Conservation (phyloP, 306 rosid genomes). For the Albizia julibrissin region DNA sequence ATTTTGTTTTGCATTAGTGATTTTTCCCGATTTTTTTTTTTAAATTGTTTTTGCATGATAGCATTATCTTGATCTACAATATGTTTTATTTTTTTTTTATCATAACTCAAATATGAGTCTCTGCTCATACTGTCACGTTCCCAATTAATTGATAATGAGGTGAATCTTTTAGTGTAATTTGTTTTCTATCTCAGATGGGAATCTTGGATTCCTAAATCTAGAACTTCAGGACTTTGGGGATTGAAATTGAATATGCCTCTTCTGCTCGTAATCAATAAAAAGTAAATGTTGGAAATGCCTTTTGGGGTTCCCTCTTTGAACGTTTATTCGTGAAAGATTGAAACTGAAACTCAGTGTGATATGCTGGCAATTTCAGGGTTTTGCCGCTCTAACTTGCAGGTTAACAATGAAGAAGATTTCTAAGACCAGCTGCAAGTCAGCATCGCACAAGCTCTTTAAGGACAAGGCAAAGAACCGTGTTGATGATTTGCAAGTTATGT, state of each 20-base stretch:
- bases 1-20: slow-evolving; percentile 15
- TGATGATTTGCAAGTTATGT: slow-evolving; percentile 78
- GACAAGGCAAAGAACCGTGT: slow-evolving; percentile 89
- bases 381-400: slow-evolving; percentile 26
- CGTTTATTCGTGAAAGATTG: slow-evolving; percentile 19
- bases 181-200: slow-evolving; percentile 9
- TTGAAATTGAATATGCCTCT: slow-evolving; percentile 31
- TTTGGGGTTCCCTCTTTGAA: slow-evolving; percentile 1
- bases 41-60: background rate
- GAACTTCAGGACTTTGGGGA: slow-evolving; percentile 7
- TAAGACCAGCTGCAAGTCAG: slow-evolving; percentile 83
- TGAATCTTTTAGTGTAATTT: slow-evolving; percentile 25
- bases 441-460: slow-evolving; percentile 74
- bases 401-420: slow-evolving; percentile 68
- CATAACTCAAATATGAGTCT: background rate
- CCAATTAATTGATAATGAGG: slow-evolving; percentile 1
- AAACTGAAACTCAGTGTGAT: background rate
- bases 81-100: background rate
- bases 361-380: slow-evolving; percentile 42
- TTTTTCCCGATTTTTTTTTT: background rate
- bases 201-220: slow-evolving; percentile 7
- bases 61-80: background rate
- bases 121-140: background rate
- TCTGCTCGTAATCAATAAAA: slow-evolving; percentile 23
- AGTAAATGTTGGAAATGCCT: slow-evolving; percentile 16